phyloP scores from a whole-genome alignment of 2,329 filamentous ascomycete species.

The Seiridium cupressi region DNA sequence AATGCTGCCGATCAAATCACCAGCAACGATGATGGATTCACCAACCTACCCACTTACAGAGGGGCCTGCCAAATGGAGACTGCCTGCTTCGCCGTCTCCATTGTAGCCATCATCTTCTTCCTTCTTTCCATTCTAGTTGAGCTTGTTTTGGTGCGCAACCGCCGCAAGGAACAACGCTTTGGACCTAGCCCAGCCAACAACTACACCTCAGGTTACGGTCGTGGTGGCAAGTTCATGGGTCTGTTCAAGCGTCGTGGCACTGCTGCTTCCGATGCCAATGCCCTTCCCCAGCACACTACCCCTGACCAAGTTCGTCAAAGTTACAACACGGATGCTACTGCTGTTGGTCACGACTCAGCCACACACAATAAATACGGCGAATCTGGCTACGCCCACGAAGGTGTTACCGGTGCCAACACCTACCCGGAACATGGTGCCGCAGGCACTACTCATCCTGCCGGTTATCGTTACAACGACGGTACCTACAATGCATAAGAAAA shows the following conservation, averaged over 20 bases:
- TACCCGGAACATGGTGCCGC: conserved; percentile 24
- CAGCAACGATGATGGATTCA: conserved; percentile 49
- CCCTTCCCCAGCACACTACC: conserved; percentile 31
- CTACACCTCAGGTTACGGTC: conserved; percentile 35
- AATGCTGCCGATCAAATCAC: conserved; percentile 45
- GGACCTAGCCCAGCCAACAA: conserved; percentile 39
- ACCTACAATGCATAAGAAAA: background rate
- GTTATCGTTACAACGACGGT: conserved; percentile 19
- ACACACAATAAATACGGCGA: conserved; percentile 28
- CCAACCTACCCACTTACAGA: conserved; percentile 42
- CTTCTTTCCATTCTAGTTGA: conserved; percentile 69
- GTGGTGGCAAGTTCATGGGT: conserved; percentile 26
- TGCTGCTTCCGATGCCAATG: conserved; percentile 23
- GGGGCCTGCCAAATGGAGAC: conserved; percentile 73
- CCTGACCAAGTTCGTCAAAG: conserved; percentile 32
- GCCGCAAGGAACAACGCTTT: conserved; percentile 50
- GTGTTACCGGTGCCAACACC: conserved; percentile 23
- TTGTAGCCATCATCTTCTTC: conserved; percentile 77
- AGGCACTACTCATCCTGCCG: conserved; percentile 11
- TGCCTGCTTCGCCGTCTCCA: conserved; percentile 73
- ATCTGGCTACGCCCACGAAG: conserved; percentile 23
- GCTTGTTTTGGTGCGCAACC: conserved; percentile 64
- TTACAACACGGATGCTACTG: conserved; percentile 34
- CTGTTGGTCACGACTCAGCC: conserved; percentile 21
- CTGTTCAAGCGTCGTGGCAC: conserved; percentile 25